Conservation (phyloP, 371 early-diverging fungal species). For the Smittium mucronatum region DNA sequence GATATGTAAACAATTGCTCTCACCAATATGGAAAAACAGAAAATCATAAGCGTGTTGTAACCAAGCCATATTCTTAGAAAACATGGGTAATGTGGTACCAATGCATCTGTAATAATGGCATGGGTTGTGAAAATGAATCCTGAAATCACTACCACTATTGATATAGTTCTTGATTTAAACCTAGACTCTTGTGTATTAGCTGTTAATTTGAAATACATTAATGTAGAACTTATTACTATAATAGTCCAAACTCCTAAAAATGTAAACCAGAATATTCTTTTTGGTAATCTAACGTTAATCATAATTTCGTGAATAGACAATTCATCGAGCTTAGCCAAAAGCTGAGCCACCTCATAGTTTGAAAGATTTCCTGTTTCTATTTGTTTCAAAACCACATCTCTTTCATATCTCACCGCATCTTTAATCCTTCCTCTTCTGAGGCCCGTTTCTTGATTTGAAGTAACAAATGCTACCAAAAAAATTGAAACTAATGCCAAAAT, state of each 20-base stretch:
- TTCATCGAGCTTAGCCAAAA: background rate
- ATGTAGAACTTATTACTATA: background rate
- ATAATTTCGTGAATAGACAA: background rate
- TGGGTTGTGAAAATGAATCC: constrained; percentile 1
- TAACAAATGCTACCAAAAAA: background rate
- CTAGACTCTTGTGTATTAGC: constrained; percentile 8
- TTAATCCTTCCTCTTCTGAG: background rate
- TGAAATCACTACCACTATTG: constrained; percentile 4
- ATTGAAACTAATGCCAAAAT: background rate
- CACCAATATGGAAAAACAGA: constrained; percentile 1
- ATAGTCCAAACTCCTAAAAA: constrained; percentile 6
- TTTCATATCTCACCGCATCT: background rate
- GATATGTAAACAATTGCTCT: constrained; percentile 10
- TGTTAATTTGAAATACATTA: background rate
- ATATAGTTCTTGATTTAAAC: constrained; percentile 6
- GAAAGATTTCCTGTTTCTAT: background rate
- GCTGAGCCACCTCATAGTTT: background rate
- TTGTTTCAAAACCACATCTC: background rate
- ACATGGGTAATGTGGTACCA: constrained; percentile 10
- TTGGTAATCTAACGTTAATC: constrained; percentile 1
- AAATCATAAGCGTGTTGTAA: constrained; percentile 2
- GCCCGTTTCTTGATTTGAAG: background rate
- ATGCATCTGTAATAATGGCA: constrained; percentile 9
- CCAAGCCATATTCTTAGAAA: constrained; percentile 10
- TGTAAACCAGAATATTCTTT: constrained; percentile 9